phyloP scores from a whole-genome alignment of 768 basidiomycete species.

The Tylopilus sp. region DNA sequence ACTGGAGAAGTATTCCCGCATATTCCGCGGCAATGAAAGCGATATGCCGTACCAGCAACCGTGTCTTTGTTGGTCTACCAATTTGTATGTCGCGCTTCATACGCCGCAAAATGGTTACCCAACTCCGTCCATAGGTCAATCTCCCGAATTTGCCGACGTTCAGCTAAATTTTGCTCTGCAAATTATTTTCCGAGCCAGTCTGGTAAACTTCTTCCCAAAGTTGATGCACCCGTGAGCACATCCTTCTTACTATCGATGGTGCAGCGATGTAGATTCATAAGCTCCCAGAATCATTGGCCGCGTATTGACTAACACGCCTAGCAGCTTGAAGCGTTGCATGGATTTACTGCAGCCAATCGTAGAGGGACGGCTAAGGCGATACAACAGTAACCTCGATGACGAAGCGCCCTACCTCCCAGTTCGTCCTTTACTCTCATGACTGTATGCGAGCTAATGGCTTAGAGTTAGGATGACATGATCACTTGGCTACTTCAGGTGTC shows the following conservation, averaged over 20 bases:
- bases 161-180: slow-evolving; percentile 34
- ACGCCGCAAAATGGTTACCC: slow-evolving; percentile 1
- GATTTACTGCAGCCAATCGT: slow-evolving; percentile 30
- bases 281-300: slow-evolving; percentile 31
- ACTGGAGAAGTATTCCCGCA: slow-evolving; percentile 30
- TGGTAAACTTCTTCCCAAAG: slow-evolving; percentile 35
- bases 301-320: slow-evolving; percentile 31
- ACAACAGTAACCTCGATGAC: slow-evolving; percentile 20
- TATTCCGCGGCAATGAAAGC: slow-evolving; percentile 29
- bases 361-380: slow-evolving; percentile 30
- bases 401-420: slow-evolving; percentile 34
- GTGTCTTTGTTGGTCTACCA: slow-evolving; percentile 39
- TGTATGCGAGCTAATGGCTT: slow-evolving; percentile 5
- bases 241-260: slow-evolving; percentile 2
- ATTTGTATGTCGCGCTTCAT: slow-evolving; percentile 30
- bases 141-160: slow-evolving; percentile 34
- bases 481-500: slow-evolving; percentile 40
- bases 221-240: slow-evolving; percentile 33
- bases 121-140: slow-evolving; percentile 30
- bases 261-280: slow-evolving; percentile 12
- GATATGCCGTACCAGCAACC: slow-evolving; percentile 38
- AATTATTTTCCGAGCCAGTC: slow-evolving; percentile 29
- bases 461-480: slow-evolving; percentile 36
- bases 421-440: slow-evolving; percentile 6
- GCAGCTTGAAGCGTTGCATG: slow-evolving; percentile 30